phyloP scores from a whole-genome alignment of 495 filamentous ascomycete genomes.

The Penicillium psychrofluorescens region DNA sequence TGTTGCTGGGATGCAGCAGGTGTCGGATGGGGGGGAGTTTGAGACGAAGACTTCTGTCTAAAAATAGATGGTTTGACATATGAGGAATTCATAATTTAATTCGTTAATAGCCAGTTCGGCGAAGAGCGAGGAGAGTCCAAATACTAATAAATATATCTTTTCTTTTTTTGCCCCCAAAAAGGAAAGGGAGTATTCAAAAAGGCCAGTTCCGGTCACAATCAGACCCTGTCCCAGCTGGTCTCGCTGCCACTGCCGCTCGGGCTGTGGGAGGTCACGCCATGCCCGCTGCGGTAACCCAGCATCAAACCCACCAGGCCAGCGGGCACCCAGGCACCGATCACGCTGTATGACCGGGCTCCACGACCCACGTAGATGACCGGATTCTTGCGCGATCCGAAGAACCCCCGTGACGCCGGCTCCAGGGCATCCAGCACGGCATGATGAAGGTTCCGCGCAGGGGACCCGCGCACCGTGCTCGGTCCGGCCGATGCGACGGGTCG shows the following conservation, averaged over 20 bases:
- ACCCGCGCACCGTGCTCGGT: conserved; percentile 49
- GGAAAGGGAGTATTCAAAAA: background rate
- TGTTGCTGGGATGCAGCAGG: background rate
- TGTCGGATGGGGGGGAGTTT: background rate
- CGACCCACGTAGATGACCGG: conserved; percentile 67
- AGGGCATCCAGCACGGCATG: conserved; percentile 82
- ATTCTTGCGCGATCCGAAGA: conserved; percentile 34
- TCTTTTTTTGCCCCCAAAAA: conserved; percentile 1
- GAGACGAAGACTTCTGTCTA: background rate
- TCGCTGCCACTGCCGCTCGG: conserved; percentile 31
- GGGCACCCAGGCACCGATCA: conserved; percentile 82
- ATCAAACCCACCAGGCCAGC: conserved; percentile 76
- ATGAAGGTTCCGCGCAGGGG: conserved; percentile 66
- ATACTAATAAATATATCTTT: background rate
- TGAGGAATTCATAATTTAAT: background rate
- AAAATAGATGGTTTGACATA: no score
- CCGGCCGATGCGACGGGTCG: conserved; percentile 34
- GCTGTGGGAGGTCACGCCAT: conserved; percentile 8
- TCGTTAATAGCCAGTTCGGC: conserved; percentile 1
- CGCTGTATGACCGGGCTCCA: conserved; percentile 73
- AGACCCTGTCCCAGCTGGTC: conserved; percentile 32
- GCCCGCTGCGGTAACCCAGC: conserved; percentile 61
- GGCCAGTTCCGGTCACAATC: background rate
- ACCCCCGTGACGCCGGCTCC: conserved; percentile 36
- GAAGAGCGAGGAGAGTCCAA: conserved; percentile 18